phyloP scores from a whole-genome alignment of 2,329 filamentous ascomycete genomes.

The Aspergillus niger region DNA sequence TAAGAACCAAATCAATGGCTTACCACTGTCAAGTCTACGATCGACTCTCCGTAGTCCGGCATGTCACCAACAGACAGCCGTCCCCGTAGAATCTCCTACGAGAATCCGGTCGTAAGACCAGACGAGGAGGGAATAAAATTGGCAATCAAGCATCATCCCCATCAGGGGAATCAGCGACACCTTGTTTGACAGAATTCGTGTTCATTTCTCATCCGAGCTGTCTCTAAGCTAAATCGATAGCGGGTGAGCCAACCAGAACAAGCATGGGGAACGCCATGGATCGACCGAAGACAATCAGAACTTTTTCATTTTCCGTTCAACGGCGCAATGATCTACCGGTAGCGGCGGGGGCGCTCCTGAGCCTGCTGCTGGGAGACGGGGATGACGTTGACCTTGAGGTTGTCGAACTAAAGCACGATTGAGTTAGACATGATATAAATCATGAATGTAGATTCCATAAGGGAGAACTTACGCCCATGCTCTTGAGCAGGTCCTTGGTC shows the following conservation, averaged over 20 bases:
- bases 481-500: conserved; percentile 99
- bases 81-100: not conserved
- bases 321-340: conserved; percentile 15
- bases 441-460: not conserved
- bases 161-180: conserved; percentile 82
- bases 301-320: conserved; percentile 24
- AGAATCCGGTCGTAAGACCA: not conserved
- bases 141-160: conserved; percentile 92
- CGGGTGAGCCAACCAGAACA: conserved; percentile 32
- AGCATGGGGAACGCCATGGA: conserved; percentile 29
- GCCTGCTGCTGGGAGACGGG: conserved; percentile 85
- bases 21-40: not conserved
- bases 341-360: conserved; percentile 78
- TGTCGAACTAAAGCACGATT: conserved; percentile 73
- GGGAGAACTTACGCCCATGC: conserved; percentile 80
- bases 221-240: conserved; percentile 33
- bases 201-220: conserved; percentile 43
- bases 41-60: not conserved
- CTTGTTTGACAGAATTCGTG: conserved; percentile 57
- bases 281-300: conserved; percentile 33
- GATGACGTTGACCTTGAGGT: conserved; percentile 94
- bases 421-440: not conserved
- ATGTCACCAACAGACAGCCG: not conserved
- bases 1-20: not conserved
- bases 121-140: conserved; percentile 51